A percentile compares a stretch with the other conserved stretches of the same genome.
These are phyloP conservation scores for Rhododendron molle DNA, from an alignment of 148 eudicot genomes.

Conservation along the genomic window DNA sequence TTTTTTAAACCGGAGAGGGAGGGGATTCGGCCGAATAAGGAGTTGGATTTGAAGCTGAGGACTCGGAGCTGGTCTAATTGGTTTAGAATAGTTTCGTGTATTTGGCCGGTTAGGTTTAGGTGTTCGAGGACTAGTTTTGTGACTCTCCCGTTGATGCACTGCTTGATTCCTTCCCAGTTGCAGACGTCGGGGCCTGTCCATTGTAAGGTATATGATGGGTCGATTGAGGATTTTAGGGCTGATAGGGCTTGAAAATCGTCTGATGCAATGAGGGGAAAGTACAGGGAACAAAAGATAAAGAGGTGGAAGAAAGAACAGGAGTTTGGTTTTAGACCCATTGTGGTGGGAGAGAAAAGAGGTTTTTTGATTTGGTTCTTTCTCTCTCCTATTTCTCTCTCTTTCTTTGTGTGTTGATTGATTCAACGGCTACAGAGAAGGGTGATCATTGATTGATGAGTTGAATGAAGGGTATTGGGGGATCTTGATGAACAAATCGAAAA, in stretches of 20 bases:
- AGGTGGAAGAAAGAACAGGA: not conserved
- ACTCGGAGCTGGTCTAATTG: slow-evolving; percentile 66
- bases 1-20: slow-evolving; percentile 47
- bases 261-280: not conserved
- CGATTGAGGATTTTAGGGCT: slow-evolving; percentile 32
- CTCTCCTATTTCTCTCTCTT: not conserved
- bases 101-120: slow-evolving; percentile 41
- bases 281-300: not conserved
- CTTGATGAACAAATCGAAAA: not conserved
- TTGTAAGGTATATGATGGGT: slow-evolving; percentile 27
- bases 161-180: slow-evolving; percentile 70
- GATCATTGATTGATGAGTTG: not conserved
- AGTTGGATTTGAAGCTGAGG: slow-evolving; percentile 63
- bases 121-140: slow-evolving; percentile 73
- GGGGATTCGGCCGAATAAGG: slow-evolving; percentile 53
- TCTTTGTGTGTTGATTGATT: too few species aligned
- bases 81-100: slow-evolving; percentile 35
- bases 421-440: not conserved
- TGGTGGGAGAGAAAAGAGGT: not conserved
- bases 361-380: not conserved
- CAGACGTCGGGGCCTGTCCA: slow-evolving; percentile 53
- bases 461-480: not conserved
- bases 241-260: slow-evolving; percentile 32
- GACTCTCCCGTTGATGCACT: slow-evolving; percentile 70
- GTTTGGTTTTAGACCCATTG: not conserved